Evolutionary conservation across 169 alveolate genomes (phyloP).

Genomic region (Plasmodium gonderi): DNA sequence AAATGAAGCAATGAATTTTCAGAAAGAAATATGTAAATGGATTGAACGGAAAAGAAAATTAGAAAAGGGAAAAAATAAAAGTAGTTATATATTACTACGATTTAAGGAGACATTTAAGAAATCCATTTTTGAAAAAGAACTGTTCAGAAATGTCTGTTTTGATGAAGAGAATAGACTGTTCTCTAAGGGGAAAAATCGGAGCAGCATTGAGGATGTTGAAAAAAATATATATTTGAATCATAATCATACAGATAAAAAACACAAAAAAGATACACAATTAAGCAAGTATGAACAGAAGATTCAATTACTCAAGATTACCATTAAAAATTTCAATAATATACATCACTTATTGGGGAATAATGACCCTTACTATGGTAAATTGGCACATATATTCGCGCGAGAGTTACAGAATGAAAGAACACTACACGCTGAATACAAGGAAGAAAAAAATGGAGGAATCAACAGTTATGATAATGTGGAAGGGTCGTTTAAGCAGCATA

Average conservation of each 20-base stretch:
- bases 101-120: slow-evolving; percentile 1
- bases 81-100: background rate
- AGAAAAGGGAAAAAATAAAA: background rate
- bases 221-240: too few species aligned
- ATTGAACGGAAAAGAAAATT: slow-evolving; percentile 15
- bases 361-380: background rate
- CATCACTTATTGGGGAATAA: background rate
- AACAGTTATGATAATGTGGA: background rate
- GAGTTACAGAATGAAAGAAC: background rate
- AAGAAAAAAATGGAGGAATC: background rate
- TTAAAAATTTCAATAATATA: background rate
- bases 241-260: too few species aligned
- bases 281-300: too few species aligned
- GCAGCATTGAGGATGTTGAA: too few species aligned
- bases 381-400: background rate
- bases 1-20: slow-evolving; percentile 9
- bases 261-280: too few species aligned
- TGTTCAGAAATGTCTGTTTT: background rate
- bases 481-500: background rate
- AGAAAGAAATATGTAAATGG: slow-evolving; percentile 21
- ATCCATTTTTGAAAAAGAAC: background rate
- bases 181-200: background rate
- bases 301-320: background rate
- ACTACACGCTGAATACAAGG: background rate
- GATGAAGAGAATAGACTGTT: background rate